Evolutionary conservation across 31 red algal species (phyloP).

Genomic region (Porphyra umbilicalis): DNA sequence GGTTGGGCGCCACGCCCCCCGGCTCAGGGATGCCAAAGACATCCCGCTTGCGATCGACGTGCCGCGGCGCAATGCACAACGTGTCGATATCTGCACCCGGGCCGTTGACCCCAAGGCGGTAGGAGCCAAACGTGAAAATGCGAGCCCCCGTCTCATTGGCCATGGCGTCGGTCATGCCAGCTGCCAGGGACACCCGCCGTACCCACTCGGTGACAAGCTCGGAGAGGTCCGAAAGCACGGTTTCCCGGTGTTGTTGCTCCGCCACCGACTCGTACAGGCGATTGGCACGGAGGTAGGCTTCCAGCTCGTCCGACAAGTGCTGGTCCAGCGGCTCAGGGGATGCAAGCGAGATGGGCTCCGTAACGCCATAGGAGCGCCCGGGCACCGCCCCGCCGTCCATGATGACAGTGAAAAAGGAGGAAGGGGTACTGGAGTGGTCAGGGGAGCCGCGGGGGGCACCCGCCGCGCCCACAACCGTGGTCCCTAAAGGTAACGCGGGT

Average conservation of each 20-base stretch:
- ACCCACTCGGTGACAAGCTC: slow-evolving; percentile 79
- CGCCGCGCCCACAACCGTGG: too few species aligned
- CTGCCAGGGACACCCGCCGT: slow-evolving; percentile 58
- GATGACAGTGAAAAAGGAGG: neutral
- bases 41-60: slow-evolving; percentile 63
- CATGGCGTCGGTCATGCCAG: slow-evolving; percentile 83
- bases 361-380: slow-evolving; percentile 44
- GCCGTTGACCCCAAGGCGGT: slow-evolving; percentile 92
- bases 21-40: slow-evolving; percentile 63
- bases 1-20: slow-evolving; percentile 22
- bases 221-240: slow-evolving; percentile 61
- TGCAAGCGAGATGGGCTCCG: slow-evolving; percentile 85
- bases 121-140: slow-evolving; percentile 96
- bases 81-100: slow-evolving; percentile 97
- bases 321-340: slow-evolving; percentile 64
- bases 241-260: slow-evolving; percentile 62
- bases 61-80: slow-evolving; percentile 74
- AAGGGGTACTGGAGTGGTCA: neutral
- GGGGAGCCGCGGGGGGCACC: neutral
- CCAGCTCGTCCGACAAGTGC: slow-evolving; percentile 68
- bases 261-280: slow-evolving; percentile 74
- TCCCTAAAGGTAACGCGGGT: too few species aligned
- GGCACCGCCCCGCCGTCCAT: neutral
- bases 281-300: slow-evolving; percentile 86
- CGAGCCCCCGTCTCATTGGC: slow-evolving; percentile 65